Percentiles rank a stretch among this genome's conserved stretches.
Conservation (phyloP, 2,329 filamentous ascomycete species). For the Trichoderma endophyticum region DNA sequence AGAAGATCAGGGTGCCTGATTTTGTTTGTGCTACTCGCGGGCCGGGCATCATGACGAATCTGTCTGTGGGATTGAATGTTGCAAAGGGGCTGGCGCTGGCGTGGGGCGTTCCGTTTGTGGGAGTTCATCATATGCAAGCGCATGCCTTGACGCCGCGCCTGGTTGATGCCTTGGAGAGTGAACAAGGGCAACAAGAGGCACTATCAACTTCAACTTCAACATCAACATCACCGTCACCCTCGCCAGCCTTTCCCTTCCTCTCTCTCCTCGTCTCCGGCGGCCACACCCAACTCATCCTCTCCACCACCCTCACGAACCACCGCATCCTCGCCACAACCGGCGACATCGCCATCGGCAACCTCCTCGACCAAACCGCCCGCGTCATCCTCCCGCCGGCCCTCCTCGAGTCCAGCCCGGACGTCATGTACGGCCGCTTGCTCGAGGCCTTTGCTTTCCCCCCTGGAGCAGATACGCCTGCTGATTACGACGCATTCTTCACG, state of each 20-base stretch:
- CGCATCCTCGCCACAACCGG: conserved; percentile 66
- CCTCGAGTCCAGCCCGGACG: conserved; percentile 53
- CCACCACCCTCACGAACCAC: conserved; percentile 65
- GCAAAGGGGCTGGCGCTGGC: conserved; percentile 85
- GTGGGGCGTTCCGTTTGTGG: conserved; percentile 78
- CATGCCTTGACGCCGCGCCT: conserved; percentile 87
- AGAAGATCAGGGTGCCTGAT: conserved; percentile 56
- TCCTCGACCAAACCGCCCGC: conserved; percentile 83
- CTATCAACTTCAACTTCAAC: neutral
- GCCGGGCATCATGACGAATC: conserved; percentile 79
- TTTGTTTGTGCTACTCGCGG: conserved; percentile 88
- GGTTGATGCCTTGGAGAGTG: conserved; percentile 48
- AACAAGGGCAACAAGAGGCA: neutral
- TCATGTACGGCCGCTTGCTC: conserved; percentile 78
- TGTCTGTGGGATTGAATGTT: conserved; percentile 73
- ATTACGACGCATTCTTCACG: conserved; percentile 43
- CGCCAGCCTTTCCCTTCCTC: conserved; percentile 75
- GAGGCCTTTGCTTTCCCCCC: conserved; percentile 71
- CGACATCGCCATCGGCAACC: conserved; percentile 88
- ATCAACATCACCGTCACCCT: neutral
- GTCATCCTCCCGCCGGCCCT: conserved; percentile 63
- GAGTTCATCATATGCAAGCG: conserved; percentile 95
- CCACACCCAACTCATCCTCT: conserved; percentile 83
- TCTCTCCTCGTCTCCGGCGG: conserved; percentile 88
- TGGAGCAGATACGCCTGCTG: neutral